phyloP scores from a whole-genome alignment of 31 red algal species.

The Asparagopsis taxiformis region DNA sequence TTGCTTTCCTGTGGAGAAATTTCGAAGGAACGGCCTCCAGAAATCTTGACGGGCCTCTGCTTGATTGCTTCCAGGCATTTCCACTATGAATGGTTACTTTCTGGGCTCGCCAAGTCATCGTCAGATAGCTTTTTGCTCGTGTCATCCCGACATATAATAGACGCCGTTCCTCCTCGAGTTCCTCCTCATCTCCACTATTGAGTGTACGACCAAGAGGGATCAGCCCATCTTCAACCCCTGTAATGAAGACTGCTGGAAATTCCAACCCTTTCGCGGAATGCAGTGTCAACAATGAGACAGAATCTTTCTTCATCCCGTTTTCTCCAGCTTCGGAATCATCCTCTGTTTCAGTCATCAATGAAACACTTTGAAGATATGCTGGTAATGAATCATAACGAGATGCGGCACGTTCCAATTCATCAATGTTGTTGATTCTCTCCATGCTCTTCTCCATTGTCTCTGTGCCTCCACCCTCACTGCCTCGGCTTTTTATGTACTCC shows the following conservation, averaged over 20 bases:
- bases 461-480: constrained; percentile 3
- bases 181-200: neutral
- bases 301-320: constrained; percentile 3
- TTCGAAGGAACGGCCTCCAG: constrained; percentile 23
- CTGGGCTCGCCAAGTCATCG: constrained; percentile 36
- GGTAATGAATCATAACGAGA: constrained; percentile 1
- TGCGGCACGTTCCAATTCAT: constrained; percentile 29
- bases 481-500: constrained; percentile 45
- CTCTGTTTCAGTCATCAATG: constrained; percentile 24
- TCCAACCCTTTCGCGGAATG: constrained; percentile 90
- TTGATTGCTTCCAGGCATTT: neutral
- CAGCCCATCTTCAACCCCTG: constrained; percentile 62
- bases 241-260: constrained; percentile 77
- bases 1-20: neutral
- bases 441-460: constrained; percentile 25
- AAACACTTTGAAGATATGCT: constrained; percentile 34
- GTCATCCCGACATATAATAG: constrained; percentile 93
- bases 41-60: constrained; percentile 17
- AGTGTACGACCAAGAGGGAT: constrained; percentile 37
- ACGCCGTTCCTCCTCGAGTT: constrained; percentile 78
- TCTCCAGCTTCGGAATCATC: neutral
- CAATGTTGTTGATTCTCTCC: constrained; percentile 50
- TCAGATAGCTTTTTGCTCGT: constrained; percentile 55
- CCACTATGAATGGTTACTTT: constrained; percentile 10
- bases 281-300: constrained; percentile 73